These are phyloP conservation scores for Cercospora beticola DNA, from an alignment of 2,329 filamentous ascomycete species.

Conservation along the genomic window DNA sequence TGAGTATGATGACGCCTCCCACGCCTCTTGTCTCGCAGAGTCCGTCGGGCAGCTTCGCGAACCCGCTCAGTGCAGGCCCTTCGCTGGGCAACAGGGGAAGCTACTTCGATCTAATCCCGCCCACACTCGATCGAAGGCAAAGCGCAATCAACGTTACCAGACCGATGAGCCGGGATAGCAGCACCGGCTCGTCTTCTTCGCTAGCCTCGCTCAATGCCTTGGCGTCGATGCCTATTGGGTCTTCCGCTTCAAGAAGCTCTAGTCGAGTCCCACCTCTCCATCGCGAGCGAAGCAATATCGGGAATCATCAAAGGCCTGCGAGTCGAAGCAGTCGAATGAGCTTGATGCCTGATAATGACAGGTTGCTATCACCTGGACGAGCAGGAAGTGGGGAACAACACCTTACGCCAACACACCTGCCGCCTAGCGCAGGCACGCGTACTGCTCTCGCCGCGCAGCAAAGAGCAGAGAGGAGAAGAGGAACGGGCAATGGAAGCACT, in stretches of 20 bases:
- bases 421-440: conserved; percentile 20
- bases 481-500: conserved; percentile 8
- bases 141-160: conserved; percentile 19
- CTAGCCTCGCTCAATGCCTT: conserved; percentile 19
- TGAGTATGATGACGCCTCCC: conserved; percentile 32
- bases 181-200: conserved; percentile 21
- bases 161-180: conserved; percentile 29
- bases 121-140: conserved; percentile 16
- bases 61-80: conserved; percentile 6
- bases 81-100: conserved; percentile 18
- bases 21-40: conserved; percentile 24
- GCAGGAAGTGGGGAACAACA: conserved; percentile 8
- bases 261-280: conserved; percentile 20
- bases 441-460: conserved; percentile 16
- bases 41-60: conserved; percentile 15
- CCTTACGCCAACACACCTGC: conserved; percentile 25
- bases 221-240: conserved; percentile 8
- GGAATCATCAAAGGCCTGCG: conserved; percentile 18
- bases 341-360: conserved; percentile 17
- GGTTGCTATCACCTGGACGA: conserved; percentile 11
- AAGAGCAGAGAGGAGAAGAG: conserved; percentile 11
- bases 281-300: conserved; percentile 12
- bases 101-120: conserved; percentile 28
- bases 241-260: conserved; percentile 17
- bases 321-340: conserved; percentile 21